Evolutionary conservation across 2,329 filamentous ascomycete genomes (phyloP).

Genomic region (Ceratocystis cacaofunesta): DNA sequence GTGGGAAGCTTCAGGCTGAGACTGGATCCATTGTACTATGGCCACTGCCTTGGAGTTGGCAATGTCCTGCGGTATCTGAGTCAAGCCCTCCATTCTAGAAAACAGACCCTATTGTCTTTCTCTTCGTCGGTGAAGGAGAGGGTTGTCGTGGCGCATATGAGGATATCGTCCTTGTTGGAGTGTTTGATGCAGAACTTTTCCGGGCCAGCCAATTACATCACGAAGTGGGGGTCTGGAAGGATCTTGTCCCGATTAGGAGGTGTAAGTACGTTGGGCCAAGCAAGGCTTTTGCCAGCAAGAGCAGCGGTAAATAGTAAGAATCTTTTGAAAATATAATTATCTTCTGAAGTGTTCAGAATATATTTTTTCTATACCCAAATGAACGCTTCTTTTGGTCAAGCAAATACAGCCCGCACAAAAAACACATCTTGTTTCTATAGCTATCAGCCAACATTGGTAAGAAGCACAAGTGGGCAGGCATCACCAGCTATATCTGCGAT

Average conservation of each 20-base stretch:
- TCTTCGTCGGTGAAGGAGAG: background rate
- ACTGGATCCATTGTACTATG: slow-evolving; percentile 18
- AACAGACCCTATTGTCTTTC: background rate
- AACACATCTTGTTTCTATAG: background rate
- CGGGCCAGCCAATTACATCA: slow-evolving; percentile 15
- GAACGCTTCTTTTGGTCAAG: background rate
- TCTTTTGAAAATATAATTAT: background rate
- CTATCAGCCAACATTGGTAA: background rate
- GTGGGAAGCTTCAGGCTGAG: slow-evolving; percentile 16
- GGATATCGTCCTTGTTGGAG: background rate
- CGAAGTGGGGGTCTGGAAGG: slow-evolving; percentile 11
- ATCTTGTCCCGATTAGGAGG: slow-evolving; percentile 12
- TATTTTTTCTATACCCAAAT: background rate
- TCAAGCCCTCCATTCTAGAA: slow-evolving; percentile 11
- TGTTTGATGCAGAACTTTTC: slow-evolving; percentile 15
- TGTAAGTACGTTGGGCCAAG: slow-evolving; percentile 7
- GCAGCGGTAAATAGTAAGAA: background rate
- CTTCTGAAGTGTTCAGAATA: background rate
- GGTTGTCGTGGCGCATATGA: background rate
- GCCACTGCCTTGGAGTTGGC: slow-evolving; percentile 12
- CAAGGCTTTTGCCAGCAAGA: background rate
- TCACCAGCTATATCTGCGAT: background rate
- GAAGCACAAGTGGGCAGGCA: background rate
- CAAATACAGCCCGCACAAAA: background rate
- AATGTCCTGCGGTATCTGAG: slow-evolving; percentile 10